phyloP scores from a whole-genome alignment of 2,329 filamentous ascomycete genomes.

The Sclerotinia subarctica region DNA sequence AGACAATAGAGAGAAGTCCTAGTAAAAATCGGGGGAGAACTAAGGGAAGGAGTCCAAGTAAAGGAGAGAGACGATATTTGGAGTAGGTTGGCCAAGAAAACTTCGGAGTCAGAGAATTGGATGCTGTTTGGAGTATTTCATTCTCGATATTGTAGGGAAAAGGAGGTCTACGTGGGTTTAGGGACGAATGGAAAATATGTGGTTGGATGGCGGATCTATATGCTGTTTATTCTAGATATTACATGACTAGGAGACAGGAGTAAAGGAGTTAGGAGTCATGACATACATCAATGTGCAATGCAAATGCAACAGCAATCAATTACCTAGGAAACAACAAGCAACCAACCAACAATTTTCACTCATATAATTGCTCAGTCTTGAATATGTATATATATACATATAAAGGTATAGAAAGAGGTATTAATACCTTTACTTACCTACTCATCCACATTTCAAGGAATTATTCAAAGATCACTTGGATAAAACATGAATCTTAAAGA shows the following conservation, averaged over 20 bases:
- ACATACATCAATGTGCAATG: not conserved
- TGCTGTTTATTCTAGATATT: not conserved
- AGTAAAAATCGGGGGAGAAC: conserved; percentile 30
- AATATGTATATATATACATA: no score
- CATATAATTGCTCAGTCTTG: no score
- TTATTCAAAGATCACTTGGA: no score
- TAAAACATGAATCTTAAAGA: no score
- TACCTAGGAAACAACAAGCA: not conserved
- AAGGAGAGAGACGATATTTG: conserved; percentile 27
- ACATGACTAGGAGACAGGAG: not conserved
- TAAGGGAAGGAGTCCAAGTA: conserved; percentile 32
- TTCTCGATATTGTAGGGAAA: not conserved
- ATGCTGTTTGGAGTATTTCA: not conserved
- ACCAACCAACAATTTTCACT: not conserved
- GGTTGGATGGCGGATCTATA: not conserved
- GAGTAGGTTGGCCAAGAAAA: not conserved
- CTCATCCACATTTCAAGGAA: no score
- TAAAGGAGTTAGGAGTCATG: not conserved
- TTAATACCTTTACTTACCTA: no score
- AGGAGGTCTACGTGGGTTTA: not conserved
- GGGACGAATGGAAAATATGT: not conserved
- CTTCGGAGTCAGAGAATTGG: not conserved
- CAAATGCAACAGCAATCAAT: no score
- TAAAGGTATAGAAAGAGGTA: no score
- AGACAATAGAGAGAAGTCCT: conserved; percentile 29